Evolutionary conservation across 441 rosid genomes (phyloP).

Genomic region (Kokia cookei): DNA sequence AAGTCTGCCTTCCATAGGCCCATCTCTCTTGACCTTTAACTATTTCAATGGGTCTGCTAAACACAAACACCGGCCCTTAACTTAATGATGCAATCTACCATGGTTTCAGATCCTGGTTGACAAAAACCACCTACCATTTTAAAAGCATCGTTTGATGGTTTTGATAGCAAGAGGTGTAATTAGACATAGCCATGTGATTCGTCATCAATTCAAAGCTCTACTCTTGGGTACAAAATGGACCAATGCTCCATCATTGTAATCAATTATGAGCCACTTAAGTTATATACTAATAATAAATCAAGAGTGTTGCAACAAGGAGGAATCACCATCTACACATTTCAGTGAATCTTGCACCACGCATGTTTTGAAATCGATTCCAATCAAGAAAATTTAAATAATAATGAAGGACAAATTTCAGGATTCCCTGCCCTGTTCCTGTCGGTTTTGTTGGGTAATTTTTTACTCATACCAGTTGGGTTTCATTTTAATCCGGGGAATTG

Average conservation of each 20-base stretch:
- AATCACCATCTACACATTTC: constrained; percentile 7
- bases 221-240: neutral
- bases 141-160: neutral
- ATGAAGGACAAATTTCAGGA: constrained; percentile 27
- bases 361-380: neutral
- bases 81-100: neutral
- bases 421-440: constrained; percentile 19
- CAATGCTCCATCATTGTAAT: neutral
- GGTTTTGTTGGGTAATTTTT: neutral
- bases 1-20: neutral
- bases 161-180: neutral
- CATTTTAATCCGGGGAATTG: constrained; percentile 16
- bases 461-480: constrained; percentile 6
- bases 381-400: neutral
- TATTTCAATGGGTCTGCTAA: neutral
- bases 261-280: neutral
- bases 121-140: neutral
- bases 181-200: neutral
- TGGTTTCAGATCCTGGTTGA: neutral
- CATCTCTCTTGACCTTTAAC: neutral
- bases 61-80: neutral
- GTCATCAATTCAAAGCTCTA: neutral
- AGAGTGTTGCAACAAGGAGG: neutral
- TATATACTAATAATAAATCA: too few species aligned
- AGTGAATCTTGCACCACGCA: constrained; percentile 20